Conservation (phyloP, 345 rosid genomes). For the Anastatica hierochuntica region DNA sequence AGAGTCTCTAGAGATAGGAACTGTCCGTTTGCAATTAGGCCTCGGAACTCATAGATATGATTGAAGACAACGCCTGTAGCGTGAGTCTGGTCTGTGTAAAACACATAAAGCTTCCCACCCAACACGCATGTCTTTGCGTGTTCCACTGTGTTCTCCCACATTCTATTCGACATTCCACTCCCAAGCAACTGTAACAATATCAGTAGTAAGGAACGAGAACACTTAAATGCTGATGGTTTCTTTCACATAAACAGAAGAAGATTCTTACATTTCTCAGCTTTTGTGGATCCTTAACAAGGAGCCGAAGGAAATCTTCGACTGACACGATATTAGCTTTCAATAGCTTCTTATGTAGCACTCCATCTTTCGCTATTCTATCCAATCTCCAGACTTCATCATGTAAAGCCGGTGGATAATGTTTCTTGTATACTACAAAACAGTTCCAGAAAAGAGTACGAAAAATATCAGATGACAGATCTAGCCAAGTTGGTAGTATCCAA, state of each 20-base stretch:
- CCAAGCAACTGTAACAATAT: constrained; percentile 66
- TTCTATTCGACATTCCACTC: constrained; percentile 93
- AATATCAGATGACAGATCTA: not conserved
- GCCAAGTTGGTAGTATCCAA: not conserved
- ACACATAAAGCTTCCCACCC: constrained; percentile 75
- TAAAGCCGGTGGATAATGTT: constrained; percentile 87
- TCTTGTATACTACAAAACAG: constrained; percentile 66
- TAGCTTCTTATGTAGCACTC: constrained; percentile 86
- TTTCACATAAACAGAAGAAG: not conserved
- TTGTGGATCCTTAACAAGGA: constrained; percentile 63
- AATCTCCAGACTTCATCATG: constrained; percentile 96
- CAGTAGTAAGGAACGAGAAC: not conserved
- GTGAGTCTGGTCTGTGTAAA: constrained; percentile 46
- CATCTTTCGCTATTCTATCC: constrained; percentile 91
- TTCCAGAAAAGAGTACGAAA: not conserved
- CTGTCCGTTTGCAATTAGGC: constrained; percentile 70
- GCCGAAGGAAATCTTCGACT: constrained; percentile 83
- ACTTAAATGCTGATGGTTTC: not conserved
- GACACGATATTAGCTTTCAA: constrained; percentile 44
- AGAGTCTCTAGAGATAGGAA: constrained; percentile 68
- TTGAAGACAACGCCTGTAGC: constrained; percentile 69
- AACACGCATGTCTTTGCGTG: constrained; percentile 89
- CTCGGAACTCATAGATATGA: constrained; percentile 71
- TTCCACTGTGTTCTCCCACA: constrained; percentile 95
- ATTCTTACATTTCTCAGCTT: constrained; percentile 59